Base-by-base conservation (phyloP, 495 filamentous ascomycete species). In the Hypoxylon lienhwacheense region DNA sequence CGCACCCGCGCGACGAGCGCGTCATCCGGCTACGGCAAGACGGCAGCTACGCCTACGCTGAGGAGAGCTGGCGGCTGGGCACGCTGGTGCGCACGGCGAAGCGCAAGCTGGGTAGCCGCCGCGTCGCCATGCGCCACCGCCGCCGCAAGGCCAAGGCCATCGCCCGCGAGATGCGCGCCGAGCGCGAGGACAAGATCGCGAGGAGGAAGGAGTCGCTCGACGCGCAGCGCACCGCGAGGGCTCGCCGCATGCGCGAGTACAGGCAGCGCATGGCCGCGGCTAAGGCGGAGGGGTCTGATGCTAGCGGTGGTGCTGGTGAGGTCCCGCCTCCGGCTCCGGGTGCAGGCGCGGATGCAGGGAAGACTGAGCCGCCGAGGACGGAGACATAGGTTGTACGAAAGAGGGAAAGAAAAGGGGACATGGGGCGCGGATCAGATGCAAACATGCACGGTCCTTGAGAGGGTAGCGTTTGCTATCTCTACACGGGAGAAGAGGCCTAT, bases 21-120 rank as follows among this genome's bases (percentile, higher is more conserved):
- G 59, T 65, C 17, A 63, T 81, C 26, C 73, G 77, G 47, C 66
- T 91, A 53, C 77, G 83, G 35, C 75, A 79, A 4, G 85, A 88
- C 45, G 47, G 61, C 33, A 59, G 34, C 11, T 90, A 91, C 70
- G 85, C 86, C 73, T 91, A 89, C 71, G 81, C 89, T 51, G 85
- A 91, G 74, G 77, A 82, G 43, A 96, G 93, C 72, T 92, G 86
- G 86, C 72, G 84, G 66, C 91, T 97, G 73, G 91, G 90, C 45
- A 73, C 71, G 1, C 47, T 78, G 22, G 64, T 77, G 0, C 53
- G 63, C 11, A 68, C 59, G 1, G 60, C 58, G 55, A 66, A 68
- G 50, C 52, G 65, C 14, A 67, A 67, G 63, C 50, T 55, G 55
- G 62, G 65, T 0, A 49, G 41, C 6, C 48, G 65, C 0, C 28